Evolutionary conservation across 352 stramenopile species (phyloP).

Genomic region (Phytophthora syringae): DNA sequence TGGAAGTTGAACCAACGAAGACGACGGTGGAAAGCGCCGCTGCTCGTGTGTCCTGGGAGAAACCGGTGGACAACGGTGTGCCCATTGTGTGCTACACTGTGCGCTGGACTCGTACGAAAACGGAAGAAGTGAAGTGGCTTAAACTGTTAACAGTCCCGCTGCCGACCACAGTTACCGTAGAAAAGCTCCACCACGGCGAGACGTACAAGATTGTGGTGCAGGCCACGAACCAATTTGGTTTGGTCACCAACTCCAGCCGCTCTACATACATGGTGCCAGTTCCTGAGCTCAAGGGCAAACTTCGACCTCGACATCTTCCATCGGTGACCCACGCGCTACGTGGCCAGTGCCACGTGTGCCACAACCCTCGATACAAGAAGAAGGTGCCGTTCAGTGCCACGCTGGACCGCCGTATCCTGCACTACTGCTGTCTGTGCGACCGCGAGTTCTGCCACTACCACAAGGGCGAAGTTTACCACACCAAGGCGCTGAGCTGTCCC

Average conservation of each 20-base stretch:
- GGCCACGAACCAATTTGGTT: conserved; percentile 80
- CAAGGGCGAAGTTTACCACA: conserved; percentile 81
- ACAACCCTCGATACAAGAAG: conserved; percentile 68
- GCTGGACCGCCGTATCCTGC: conserved; percentile 73
- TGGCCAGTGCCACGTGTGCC: conserved; percentile 82
- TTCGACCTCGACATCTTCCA: conserved; percentile 46
- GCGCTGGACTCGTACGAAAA: conserved; percentile 80
- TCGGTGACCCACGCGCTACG: conserved; percentile 45
- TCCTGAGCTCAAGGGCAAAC: conserved; percentile 73
- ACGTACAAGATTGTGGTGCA: conserved; percentile 89
- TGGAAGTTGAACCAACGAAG: conserved; percentile 67
- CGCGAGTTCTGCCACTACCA: conserved; percentile 87
- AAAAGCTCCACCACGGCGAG: conserved; percentile 75
- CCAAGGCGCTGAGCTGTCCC: conserved; percentile 78
- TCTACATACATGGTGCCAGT: conserved; percentile 89
- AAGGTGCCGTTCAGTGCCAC: conserved; percentile 68
- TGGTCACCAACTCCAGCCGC: conserved; percentile 75
- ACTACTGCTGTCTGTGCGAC: conserved; percentile 85
- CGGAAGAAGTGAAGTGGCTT: conserved; percentile 78
- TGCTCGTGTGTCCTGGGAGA: conserved; percentile 80
- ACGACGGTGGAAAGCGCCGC: conserved; percentile 61
- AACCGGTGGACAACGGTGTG: conserved; percentile 77
- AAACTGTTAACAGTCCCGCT: conserved; percentile 74
- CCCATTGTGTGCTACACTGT: conserved; percentile 87
- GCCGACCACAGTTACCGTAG: conserved; percentile 63